Evolutionary conservation across 2,329 filamentous ascomycete species (phyloP), one percentile per base, ranked within the genome.

Genomic region (Stemphylium vesicarium): DNA sequence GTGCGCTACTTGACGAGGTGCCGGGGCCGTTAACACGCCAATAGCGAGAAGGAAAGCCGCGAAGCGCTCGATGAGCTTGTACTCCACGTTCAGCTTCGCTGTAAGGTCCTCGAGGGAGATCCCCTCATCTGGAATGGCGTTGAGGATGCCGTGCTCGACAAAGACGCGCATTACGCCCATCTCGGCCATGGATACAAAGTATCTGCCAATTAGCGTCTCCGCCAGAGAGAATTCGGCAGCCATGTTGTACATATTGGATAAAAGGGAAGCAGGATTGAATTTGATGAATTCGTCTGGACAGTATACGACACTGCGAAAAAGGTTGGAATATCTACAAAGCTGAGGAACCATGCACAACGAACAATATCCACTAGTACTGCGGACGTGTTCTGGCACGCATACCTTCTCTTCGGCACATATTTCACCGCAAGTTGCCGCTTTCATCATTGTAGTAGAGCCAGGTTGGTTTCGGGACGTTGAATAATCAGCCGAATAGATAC

Each of bases 131-230:
- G 52, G 52, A 11, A 55, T 51, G 32, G 52, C 52, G 36, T 42
- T 18, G 40, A 55, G 51, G 26, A 55, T 55, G 24, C 35, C 29
- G 29, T 55, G 52, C 39, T 55, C 52, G 29, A 51, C 52, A 11
- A 51, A 55, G 46, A 55, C 33, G 18, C 36, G 38, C 39, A 55
- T 37, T 32, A 55, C 48, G 24, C 52, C 52, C 33, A 55, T 45
- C 31, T 55, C 52, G 13, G 36, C 52, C 52, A 55, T 55, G 12
- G 52, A 45, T n/a, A 32, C 32, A 36, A 55, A 55, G 13, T 55
- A 55, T 37, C 24, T 48, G 44, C 42, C 49, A 26, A 44, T 44
- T 18, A 39, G 49, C 37, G 50, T 53, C 44, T 48, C 50, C 5
- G 50, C 50, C 13, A 48, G 22, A 18, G 44, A 53, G 22, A 49